These are phyloP conservation scores for Boeremia exigua DNA, from an alignment of 2,329 filamentous ascomycete genomes.

Conservation along the genomic window DNA sequence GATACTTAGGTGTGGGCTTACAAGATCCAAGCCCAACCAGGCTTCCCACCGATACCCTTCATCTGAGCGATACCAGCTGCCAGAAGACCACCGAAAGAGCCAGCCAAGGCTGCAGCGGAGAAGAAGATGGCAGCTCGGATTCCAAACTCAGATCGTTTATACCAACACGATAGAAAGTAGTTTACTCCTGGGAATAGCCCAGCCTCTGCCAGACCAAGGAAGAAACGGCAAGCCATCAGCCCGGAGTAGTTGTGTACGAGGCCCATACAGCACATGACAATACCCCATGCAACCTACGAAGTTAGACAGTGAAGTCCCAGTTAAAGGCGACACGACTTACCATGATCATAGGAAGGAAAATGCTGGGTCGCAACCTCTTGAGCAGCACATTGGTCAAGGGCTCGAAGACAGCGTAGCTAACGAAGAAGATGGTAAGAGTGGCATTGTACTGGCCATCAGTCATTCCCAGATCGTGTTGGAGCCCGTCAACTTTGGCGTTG, in stretches of 20 bases:
- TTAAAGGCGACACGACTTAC: conserved; percentile 38
- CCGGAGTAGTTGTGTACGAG: conserved; percentile 68
- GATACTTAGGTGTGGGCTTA: conserved; percentile 16
- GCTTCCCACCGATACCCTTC: conserved; percentile 63
- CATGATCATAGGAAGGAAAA: conserved; percentile 87
- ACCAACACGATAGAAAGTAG: conserved; percentile 86
- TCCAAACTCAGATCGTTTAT: conserved; percentile 78
- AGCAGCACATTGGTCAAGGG: conserved; percentile 79
- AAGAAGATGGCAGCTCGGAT: conserved; percentile 84
- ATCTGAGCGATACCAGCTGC: conserved; percentile 75
- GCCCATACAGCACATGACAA: conserved; percentile 72
- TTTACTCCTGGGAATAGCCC: conserved; percentile 71
- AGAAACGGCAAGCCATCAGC: conserved; percentile 68
- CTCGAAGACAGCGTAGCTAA: conserved; percentile 83
- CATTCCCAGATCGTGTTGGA: conserved; percentile 67
- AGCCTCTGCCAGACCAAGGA: conserved; percentile 75
- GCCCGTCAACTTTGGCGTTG: conserved; percentile 68
- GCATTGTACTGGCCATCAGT: conserved; percentile 72
- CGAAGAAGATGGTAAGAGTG: conserved; percentile 82
- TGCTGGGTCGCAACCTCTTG: conserved; percentile 74
- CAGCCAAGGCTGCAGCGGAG: conserved; percentile 78
- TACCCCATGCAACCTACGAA: conserved; percentile 59
- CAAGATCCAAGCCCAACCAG: conserved; percentile 55
- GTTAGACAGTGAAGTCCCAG: neutral
- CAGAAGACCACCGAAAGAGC: conserved; percentile 77